Evolutionary conservation across 345 rosid genomes (phyloP).

Genomic region (Triadica sebifera): DNA sequence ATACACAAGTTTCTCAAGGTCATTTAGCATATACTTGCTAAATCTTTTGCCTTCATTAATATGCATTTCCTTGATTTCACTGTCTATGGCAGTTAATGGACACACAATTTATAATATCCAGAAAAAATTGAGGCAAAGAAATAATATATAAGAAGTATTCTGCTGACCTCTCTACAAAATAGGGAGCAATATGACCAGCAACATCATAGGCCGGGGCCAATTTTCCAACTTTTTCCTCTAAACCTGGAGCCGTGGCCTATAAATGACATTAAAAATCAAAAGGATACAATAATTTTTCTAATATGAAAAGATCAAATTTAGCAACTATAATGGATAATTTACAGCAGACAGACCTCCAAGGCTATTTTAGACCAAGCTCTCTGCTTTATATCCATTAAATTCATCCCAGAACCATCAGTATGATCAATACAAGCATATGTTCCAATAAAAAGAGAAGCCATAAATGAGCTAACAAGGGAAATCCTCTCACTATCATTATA

Average conservation of each 20-base stretch:
- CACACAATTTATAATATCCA: not conserved
- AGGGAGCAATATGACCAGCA: conserved; percentile 73
- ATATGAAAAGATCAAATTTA: not conserved
- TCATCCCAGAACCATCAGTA: conserved; percentile 96
- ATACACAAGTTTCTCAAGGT: too few relatives aligned
- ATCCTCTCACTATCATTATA: conserved; percentile 75
- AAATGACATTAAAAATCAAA: conserved; percentile 19
- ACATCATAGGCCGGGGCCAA: conserved; percentile 86
- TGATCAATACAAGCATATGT: conserved; percentile 79
- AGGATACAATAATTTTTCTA: not conserved
- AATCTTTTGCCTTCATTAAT: not conserved
- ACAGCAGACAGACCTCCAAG: conserved; percentile 55
- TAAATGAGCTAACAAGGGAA: conserved; percentile 91
- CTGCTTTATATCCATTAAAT: conserved; percentile 78
- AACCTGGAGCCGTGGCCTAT: conserved; percentile 80
- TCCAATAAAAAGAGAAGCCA: conserved; percentile 77
- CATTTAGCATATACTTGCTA: not conserved
- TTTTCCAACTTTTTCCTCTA: conserved; percentile 85
- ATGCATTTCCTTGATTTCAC: not conserved
- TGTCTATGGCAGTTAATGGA: not conserved
- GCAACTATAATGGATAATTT: not conserved
- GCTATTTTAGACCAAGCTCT: conserved; percentile 63
- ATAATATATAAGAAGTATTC: conserved; percentile 1
- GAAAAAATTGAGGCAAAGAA: not conserved
- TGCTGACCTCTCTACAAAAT: conserved; percentile 80